Percentiles rank a stretch among this genome's conserved stretches.
These are phyloP conservation scores for Clavispora santaluciae DNA, from an alignment of 805 yeast species.

Conservation along the genomic window DNA sequence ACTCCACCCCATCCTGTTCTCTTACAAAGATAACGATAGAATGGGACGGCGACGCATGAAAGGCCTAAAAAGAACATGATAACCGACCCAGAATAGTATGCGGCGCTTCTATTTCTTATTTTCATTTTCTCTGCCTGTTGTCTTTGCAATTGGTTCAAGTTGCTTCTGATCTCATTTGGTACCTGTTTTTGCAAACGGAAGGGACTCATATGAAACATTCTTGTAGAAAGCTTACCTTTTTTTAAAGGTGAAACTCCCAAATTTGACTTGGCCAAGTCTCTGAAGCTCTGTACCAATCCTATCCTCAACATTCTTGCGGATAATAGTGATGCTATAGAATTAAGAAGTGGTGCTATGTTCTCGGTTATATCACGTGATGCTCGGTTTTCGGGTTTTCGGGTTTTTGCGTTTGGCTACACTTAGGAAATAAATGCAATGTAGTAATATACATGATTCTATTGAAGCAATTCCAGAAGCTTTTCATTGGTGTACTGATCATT, in stretches of 20 bases:
- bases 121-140: constrained; percentile 25
- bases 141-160: constrained; percentile 7
- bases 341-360: not conserved
- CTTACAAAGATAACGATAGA: constrained; percentile 87
- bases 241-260: not conserved
- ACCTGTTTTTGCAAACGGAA: not conserved
- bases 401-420: not conserved
- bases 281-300: not conserved
- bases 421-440: not conserved
- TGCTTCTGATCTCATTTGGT: not conserved
- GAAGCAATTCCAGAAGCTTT: constrained; percentile 18
- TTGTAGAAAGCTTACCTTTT: not conserved
- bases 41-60: constrained; percentile 87
- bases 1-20: constrained; percentile 96
- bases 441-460: not conserved
- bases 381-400: not conserved
- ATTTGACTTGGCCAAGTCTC: not conserved
- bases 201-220: not conserved
- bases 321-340: no score
- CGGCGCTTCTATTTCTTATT: constrained; percentile 48
- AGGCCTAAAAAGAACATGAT: constrained; percentile 68
- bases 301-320: not conserved
- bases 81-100: constrained; percentile 64
- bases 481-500: constrained; percentile 34
- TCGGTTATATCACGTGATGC: not conserved